Evolutionary conservation across 441 rosid genomes (phyloP).

Genomic region (Eruca vesicaria): DNA sequence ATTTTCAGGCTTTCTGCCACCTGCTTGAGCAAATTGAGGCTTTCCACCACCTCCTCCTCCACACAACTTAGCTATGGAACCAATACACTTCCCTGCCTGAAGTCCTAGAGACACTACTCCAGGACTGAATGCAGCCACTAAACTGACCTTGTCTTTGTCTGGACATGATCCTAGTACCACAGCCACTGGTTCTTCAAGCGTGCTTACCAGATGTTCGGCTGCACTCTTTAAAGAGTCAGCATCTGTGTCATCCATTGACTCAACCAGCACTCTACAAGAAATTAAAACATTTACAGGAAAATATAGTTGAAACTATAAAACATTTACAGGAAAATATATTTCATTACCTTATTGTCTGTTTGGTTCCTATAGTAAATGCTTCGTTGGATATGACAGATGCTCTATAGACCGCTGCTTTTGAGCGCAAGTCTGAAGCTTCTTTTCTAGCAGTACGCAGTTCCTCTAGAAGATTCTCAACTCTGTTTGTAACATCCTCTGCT

Average conservation of each 20-base stretch:
- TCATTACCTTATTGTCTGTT: conserved; percentile 54
- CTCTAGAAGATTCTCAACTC: conserved; percentile 78
- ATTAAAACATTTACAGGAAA: no score
- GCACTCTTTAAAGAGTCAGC: conserved; percentile 85
- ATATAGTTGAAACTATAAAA: no score
- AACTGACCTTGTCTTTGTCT: conserved; percentile 81
- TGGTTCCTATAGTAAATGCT: conserved; percentile 59
- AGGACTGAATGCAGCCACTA: conserved; percentile 83
- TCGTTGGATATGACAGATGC: conserved; percentile 68
- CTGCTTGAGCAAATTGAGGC: conserved; percentile 93
- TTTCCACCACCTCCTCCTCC: conserved; percentile 97
- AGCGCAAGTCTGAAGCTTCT: conserved; percentile 32
- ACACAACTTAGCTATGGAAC: conserved; percentile 77
- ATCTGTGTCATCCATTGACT: conserved; percentile 73
- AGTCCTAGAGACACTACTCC: conserved; percentile 67
- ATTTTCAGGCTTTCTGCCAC: conserved; percentile 81
- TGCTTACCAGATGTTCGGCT: conserved; percentile 65
- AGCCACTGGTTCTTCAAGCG: conserved; percentile 74
- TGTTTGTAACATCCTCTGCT: conserved; percentile 77
- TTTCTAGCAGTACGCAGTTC: conserved; percentile 48
- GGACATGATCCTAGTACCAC: conserved; percentile 80
- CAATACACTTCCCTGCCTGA: conserved; percentile 86
- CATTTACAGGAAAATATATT: no score
- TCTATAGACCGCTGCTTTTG: conserved; percentile 72
- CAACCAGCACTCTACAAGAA: conserved; percentile 72